These are phyloP conservation scores for Claviceps sp. DNA, from an alignment of 2,329 filamentous ascomycete species.

Conservation along the genomic window DNA sequence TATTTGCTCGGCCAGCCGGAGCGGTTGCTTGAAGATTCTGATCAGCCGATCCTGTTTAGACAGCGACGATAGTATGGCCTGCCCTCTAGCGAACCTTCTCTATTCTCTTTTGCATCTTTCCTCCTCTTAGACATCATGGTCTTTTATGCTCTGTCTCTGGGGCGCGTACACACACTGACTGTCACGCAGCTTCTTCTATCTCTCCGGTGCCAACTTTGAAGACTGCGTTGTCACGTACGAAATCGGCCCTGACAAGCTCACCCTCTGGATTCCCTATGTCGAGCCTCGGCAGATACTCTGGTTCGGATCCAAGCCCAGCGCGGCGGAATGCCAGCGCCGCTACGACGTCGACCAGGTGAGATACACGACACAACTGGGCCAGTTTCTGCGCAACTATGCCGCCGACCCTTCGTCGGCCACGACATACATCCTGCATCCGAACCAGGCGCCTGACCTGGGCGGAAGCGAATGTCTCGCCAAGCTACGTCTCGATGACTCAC, in stretches of 20 bases:
- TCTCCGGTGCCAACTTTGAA: constrained; percentile 40
- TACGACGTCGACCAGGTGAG: constrained; percentile 62
- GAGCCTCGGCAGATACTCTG: constrained; percentile 49
- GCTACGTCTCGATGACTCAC: constrained; percentile 32
- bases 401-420: constrained; percentile 24
- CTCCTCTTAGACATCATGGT: background rate
- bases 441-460: constrained; percentile 22
- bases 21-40: constrained; percentile 42
- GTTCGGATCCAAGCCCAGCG: constrained; percentile 46
- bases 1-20: constrained; percentile 41
- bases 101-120: background rate
- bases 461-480: constrained; percentile 6
- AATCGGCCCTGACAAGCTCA: constrained; percentile 45
- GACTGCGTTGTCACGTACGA: constrained; percentile 45
- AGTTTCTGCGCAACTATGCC: constrained; percentile 27
- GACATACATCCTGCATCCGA: constrained; percentile 32
- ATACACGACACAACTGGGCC: constrained; percentile 40
- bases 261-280: constrained; percentile 60
- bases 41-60: constrained; percentile 40
- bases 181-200: constrained; percentile 40
- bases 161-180: background rate
- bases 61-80: constrained; percentile 43
- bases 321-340: constrained; percentile 44
- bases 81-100: background rate
- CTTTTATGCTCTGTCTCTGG: background rate